Percentiles rank a stretch among this genome's conserved stretches.
Conservation (phyloP, 805 yeast genomes). For the Kodamaea leandrae region DNA sequence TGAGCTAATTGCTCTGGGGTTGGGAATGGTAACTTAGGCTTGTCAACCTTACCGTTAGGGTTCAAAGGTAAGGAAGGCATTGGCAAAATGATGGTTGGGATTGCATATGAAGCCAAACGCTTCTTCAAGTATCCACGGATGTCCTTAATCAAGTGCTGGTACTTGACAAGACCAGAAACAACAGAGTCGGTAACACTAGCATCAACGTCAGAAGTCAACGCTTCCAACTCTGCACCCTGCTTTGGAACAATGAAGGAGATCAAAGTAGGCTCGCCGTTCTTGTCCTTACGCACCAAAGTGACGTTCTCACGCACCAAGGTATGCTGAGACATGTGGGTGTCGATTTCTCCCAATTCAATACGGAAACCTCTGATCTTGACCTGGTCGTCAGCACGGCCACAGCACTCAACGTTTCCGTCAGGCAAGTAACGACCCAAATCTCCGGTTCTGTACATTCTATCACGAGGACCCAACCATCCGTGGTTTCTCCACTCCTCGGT, state of each 20-base stretch:
- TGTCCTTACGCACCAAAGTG: conserved; percentile 87
- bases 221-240: conserved; percentile 36
- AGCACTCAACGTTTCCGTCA: conserved; percentile 96
- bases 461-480: conserved; percentile 90
- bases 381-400: conserved; percentile 99
- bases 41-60: conserved; percentile 98
- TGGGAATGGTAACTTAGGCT: conserved; percentile 95
- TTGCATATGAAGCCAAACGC: conserved; percentile 88
- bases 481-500: conserved; percentile 67
- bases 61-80: conserved; percentile 83
- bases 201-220: conserved; percentile 50
- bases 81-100: conserved; percentile 90
- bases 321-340: conserved; percentile 94
- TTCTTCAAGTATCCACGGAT: conserved; percentile 75
- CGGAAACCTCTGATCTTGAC: conserved; percentile 98
- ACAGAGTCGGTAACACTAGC: conserved; percentile 54
- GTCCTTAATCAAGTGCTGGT: conserved; percentile 73
- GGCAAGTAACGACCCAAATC: conserved; percentile 96
- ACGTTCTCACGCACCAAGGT: conserved; percentile 88
- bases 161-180: conserved; percentile 74
- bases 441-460: conserved; percentile 94
- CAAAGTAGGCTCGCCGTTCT: conserved; percentile 87
- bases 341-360: conserved; percentile 97
- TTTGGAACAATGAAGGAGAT: conserved; percentile 89
- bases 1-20: conserved; percentile 78